Base-by-base conservation (phyloP, 2,329 filamentous ascomycete species). In the Arthrobotrys iridis region DNA sequence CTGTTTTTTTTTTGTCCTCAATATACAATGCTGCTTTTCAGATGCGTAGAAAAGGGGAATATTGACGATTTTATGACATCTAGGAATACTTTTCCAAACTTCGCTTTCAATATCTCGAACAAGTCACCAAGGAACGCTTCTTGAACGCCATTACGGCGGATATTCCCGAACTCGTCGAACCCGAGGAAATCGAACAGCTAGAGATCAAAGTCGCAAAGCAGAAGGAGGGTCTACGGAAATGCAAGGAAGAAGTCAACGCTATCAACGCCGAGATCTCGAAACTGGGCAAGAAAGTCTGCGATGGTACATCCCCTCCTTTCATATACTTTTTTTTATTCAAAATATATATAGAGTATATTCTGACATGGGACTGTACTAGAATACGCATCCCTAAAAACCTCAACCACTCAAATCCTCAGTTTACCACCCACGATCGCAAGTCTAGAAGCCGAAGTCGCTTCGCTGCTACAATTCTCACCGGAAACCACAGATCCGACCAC, bases 111-210 rank as follows among this genome's bases (percentile, higher is more conserved):
- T 98, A 98, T 83, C 91, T 97, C 79, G 95, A 99, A 83, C 95
- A 98, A 85, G 93, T 98, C 77, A 98, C 94, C 46, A 99, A 98
- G 83, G 95, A 99, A 82, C 96, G 97, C 80, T 98, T 97, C 82
- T 90, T 99, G 64, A 92, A 93, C 78, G 90, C 92, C 77, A 96
- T 98, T 79, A 93, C 96, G 13, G 93, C 92, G 77, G 92, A 97
- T 77, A 93, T 93, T 55, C 95, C 94, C 0, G 86, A 93, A 13
- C 90, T 98, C 48, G 91, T 96, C 70, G 90, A 90, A 41, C 88
- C 90, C 45, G 87, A 89, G 79, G 93, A 98, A 80, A 98, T 97
- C 81, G 84, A 90, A 52, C 89, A 90, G 68, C 83, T 96, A 22
- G 83, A 75, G 35, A 85, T 87, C 13, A 90, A 93, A 75, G 92